A percentile compares a stretch with the other conserved stretches of the same genome.
phyloP scores from a whole-genome alignment of 495 filamentous ascomycete genomes.

The Neurospora sp. region DNA sequence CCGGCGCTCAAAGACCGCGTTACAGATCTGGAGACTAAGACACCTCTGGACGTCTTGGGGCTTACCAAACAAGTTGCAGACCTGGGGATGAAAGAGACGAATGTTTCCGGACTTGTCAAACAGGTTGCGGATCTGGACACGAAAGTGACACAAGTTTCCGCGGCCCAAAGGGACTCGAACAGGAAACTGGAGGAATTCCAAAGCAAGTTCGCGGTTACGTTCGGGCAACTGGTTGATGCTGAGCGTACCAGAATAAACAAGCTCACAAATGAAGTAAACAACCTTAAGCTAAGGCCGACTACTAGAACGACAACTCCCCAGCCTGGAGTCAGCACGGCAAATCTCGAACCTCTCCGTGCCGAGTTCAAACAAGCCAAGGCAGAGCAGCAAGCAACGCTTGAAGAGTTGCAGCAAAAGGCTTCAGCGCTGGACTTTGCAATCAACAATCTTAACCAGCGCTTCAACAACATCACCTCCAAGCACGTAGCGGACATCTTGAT shows the following conservation, averaged over 20 bases:
- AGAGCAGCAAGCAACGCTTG: neutral
- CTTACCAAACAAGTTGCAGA: neutral
- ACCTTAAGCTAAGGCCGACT: neutral
- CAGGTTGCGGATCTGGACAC: constrained; percentile 1
- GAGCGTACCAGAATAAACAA: neutral
- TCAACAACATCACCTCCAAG: constrained; percentile 20
- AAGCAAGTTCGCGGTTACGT: neutral
- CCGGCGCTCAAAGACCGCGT: neutral
- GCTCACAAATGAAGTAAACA: neutral
- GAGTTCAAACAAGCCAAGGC: neutral
- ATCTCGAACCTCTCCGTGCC: neutral
- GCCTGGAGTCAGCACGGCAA: neutral
- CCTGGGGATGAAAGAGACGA: neutral
- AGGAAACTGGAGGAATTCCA: neutral
- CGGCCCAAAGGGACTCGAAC: neutral
- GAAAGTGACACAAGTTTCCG: neutral
- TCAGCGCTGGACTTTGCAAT: neutral
- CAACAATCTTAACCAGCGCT: constrained; percentile 11
- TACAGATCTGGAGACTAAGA: neutral
- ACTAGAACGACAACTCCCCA: neutral
- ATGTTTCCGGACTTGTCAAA: neutral
- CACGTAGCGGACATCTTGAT: constrained; percentile 17
- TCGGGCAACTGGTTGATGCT: neutral
- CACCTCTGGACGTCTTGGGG: neutral
- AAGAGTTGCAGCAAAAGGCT: neutral